Base-by-base conservation (phyloP, 768 basidiomycete genomes). In the Roridomyces roridus region DNA sequence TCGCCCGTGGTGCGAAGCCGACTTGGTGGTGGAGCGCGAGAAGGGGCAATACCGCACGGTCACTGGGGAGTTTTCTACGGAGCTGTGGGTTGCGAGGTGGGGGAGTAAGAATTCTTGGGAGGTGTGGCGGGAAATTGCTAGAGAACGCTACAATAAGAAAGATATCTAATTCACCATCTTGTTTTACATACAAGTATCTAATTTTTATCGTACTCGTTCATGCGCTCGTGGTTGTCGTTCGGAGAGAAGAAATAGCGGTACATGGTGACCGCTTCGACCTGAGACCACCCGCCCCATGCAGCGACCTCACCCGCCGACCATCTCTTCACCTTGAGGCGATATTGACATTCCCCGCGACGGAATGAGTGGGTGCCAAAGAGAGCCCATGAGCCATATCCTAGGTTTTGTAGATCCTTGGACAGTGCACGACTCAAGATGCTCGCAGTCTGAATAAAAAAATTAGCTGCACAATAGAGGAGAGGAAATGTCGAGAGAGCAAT, bases 351-450 rank as follows among this genome's bases (percentile, higher is more conserved):
- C n/a, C 63, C 63, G 3, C 59, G 59, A 15, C 63, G 59, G 41
- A 66, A 64, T 29, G 60, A 66, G 53, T 66, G 59, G 17, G 65
- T 66, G n/a, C 65, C 56, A 49, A 58, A 66, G 18, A 66, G 36
- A 3, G 55, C 60, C 63, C 59, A 66, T 29, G 55, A 51, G 18
- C 28, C 29, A 47, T 63, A 63, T n/a, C 55, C 59, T 5, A 64
- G 49, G 8, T 51, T 39, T 26, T 60, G 59, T 8, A 65, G 62
- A 46, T 65, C 64, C 17, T 26, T 52, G 15, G 52, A 42, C 14
- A 65, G 61, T 10, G 52, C 42, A 17, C 45, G 42, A 42, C 61
- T 57, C 37, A 60, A 28, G 11, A 56, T 51, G 35, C 44, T 37
- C 10, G 42, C 43, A 11, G 61, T 59, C 64, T 65, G 24, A n/a